Evolutionary conservation across 495 filamentous ascomycete genomes (phyloP).

Genomic region (Corynascus novoguineensis): DNA sequence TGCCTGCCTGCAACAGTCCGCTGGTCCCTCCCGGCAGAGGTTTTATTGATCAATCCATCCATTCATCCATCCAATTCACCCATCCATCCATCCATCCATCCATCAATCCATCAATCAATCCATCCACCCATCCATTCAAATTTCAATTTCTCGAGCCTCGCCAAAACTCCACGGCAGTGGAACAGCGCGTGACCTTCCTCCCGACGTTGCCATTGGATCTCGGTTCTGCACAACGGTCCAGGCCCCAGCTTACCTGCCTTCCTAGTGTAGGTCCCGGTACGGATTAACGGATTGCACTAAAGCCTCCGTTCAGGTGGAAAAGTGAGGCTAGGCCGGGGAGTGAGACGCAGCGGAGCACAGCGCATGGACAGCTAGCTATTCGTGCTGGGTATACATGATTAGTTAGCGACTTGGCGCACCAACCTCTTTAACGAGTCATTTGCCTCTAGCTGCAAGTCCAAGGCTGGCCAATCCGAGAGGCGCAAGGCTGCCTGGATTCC

Average conservation of each 20-base stretch:
- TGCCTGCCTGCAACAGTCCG: background rate
- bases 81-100: too few species aligned
- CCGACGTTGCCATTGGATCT: slow-evolving; percentile 13
- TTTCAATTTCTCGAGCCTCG: background rate
- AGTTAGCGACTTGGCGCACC: slow-evolving; percentile 3
- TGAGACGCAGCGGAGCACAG: slow-evolving; percentile 5
- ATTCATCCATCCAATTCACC: background rate
- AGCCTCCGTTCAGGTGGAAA: too few species aligned
- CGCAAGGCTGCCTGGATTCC: background rate
- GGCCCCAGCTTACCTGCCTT: slow-evolving; percentile 8
- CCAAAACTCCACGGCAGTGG: background rate
- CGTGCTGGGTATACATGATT: too few species aligned
- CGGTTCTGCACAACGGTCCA: slow-evolving; percentile 1
- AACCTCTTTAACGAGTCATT: too few species aligned
- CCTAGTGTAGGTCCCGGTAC: too few species aligned
- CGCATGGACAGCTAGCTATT: too few species aligned
- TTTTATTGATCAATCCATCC: background rate
- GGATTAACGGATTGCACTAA: too few species aligned
- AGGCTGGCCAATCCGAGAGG: background rate
- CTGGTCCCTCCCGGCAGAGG: too few species aligned
- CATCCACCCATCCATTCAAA: too few species aligned
- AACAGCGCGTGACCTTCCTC: slow-evolving; percentile 13
- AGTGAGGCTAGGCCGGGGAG: too few species aligned
- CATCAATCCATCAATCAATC: too few species aligned
- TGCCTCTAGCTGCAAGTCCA: too few species aligned